Conservation (phyloP, 768 basidiomycete genomes). For the Tricholoma sp. region DNA sequence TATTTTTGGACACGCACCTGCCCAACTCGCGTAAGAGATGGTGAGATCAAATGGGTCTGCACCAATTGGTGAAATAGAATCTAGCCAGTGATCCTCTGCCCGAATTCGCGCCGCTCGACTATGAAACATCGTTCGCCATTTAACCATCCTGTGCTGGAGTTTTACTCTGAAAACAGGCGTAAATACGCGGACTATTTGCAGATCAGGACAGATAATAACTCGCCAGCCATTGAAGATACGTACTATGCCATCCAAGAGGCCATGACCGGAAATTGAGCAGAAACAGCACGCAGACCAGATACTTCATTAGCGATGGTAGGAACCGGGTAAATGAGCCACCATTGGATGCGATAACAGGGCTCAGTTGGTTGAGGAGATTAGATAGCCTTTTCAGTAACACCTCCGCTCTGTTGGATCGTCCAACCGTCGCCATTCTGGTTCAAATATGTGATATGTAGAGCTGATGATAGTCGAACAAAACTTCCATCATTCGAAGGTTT, state of each 20-base stretch:
- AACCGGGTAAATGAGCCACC: constrained; percentile 3
- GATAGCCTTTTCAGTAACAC: constrained; percentile 5
- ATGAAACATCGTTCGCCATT: constrained; percentile 32
- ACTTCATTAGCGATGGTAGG: constrained; percentile 27
- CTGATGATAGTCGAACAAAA: too few relatives aligned
- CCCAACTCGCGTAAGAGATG: constrained; percentile 41
- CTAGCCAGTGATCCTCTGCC: constrained; percentile 39
- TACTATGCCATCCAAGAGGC: constrained; percentile 68
- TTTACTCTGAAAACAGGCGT: constrained; percentile 36
- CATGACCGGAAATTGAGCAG: constrained; percentile 57
- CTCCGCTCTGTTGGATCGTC: not conserved
- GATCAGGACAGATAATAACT: constrained; percentile 1
- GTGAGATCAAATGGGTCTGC: constrained; percentile 46
- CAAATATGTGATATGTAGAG: not conserved
- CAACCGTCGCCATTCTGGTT: constrained; percentile 1
- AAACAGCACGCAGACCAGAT: constrained; percentile 40
- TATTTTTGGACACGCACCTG: constrained; percentile 43
- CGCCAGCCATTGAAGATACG: constrained; percentile 20
- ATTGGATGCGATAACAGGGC: constrained; percentile 5
- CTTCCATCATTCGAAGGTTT: too few relatives aligned
- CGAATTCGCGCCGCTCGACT: constrained; percentile 24
- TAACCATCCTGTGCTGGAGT: constrained; percentile 26
- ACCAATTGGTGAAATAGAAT: constrained; percentile 48
- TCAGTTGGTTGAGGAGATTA: not conserved
- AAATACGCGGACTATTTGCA: constrained; percentile 46